Base-by-base conservation (phyloP, 768 basidiomycete species). In the Phanerodontia chrysosporium region DNA sequence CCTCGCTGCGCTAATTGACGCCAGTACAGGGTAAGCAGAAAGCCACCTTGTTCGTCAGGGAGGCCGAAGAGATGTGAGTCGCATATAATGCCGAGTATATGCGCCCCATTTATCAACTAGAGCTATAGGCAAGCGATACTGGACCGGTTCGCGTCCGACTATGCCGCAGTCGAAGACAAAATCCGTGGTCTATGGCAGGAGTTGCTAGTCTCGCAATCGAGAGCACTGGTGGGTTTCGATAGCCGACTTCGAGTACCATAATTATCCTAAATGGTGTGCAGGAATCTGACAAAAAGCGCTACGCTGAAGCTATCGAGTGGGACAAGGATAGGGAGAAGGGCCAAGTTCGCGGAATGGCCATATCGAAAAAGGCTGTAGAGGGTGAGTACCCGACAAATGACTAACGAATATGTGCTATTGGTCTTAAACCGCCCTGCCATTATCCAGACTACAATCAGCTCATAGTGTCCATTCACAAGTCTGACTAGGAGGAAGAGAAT, bases 271-370 rank as follows among this genome's bases (percentile, higher is more conserved):
- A 2, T 21, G 36, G 32, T 44, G 18, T 10, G 45, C 30, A 67
- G 69, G 48, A 36, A 2, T 28, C 63, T 1, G 58, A 59, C 12
- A 64, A 65, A 25, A 60, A 60, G 54, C 62, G 59, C 30, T 48
- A 62, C 24, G 51, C 60, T 39, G 27, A 46, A 1, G 48, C 62
- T 18, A 13, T 29, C 2, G 66, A 64, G 14, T 57, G 49, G 24
- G 69, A 69, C 29, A 30, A 55, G 21, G 59, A 60, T 35, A 61
- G 67, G n/a, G 68, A 69, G 62, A 60, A 58, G 28, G 65, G 65
- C 1, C 68, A 67, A 27, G 62, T 70, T n/a, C 59, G 64, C 45
- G 68, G 65, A 3, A 65, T 69, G 65, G 67, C 67, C 1, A 59
- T 65, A 7, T 58, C 67, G 3, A 69, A 68, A 59, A 66, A 66